A percentile compares a stretch with the other conserved stretches of the same genome.
Conservation (phyloP, 176 grass and related monocot genomes). For the Phoenix dactylifera region DNA sequence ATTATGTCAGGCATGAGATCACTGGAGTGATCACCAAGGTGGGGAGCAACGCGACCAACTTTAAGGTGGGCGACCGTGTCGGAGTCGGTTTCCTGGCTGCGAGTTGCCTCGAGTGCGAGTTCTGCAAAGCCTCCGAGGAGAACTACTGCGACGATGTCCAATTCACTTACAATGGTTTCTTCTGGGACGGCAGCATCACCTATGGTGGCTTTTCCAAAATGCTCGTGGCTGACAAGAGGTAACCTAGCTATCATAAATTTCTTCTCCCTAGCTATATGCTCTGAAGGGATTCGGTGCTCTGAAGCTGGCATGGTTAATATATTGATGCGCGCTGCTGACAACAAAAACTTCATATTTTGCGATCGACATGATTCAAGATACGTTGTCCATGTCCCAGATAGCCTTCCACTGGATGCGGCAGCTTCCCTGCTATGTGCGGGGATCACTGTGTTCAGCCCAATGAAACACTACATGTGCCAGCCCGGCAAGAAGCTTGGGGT, state of each 20-base stretch:
- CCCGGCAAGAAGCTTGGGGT: constrained; percentile 43
- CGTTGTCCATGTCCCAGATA: constrained; percentile 44
- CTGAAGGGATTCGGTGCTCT: no score
- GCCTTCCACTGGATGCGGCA: constrained; percentile 43
- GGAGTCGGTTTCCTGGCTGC: constrained; percentile 68
- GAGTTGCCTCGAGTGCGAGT: constrained; percentile 61
- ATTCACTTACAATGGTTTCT: constrained; percentile 80
- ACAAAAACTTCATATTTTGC: no score
- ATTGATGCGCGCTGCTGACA: no score
- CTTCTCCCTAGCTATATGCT: no score
- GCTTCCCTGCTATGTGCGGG: constrained; percentile 59
- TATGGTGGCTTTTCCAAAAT: constrained; percentile 80
- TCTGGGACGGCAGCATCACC: constrained; percentile 77
- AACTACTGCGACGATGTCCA: constrained; percentile 76
- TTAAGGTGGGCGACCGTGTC: constrained; percentile 52
- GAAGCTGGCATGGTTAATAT: no score
- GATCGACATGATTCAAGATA: constrained; percentile 22
- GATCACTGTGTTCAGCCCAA: constrained; percentile 66
- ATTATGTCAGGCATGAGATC: constrained; percentile 53
- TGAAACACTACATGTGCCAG: constrained; percentile 62
- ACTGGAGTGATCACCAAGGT: constrained; percentile 56
- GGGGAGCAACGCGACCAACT: constrained; percentile 33
- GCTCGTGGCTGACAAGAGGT: constrained; percentile 56
- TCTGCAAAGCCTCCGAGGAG: constrained; percentile 58
- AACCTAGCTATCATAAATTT: neutral